Conservation (phyloP, 1,284 basidiomycete genomes). For the Lentinula novae-zelandiae region DNA sequence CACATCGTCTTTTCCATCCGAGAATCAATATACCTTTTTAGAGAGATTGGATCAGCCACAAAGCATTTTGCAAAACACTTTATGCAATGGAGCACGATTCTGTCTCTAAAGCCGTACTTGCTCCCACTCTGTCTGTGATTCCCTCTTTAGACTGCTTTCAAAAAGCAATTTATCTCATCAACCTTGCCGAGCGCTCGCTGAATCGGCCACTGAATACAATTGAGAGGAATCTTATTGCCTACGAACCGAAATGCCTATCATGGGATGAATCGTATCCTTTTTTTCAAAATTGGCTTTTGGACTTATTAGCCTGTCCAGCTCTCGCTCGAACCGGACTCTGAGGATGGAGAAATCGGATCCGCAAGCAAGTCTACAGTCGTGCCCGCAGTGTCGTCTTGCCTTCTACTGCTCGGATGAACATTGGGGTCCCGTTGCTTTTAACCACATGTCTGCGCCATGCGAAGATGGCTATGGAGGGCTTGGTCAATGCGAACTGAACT, state of each 20-base stretch:
- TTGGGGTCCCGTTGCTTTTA: slow-evolving; percentile 24
- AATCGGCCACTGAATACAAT: background rate
- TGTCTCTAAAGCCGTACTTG: slow-evolving; percentile 7
- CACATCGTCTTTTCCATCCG: background rate
- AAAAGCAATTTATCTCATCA: slow-evolving; percentile 7
- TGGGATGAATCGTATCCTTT: too few relatives aligned
- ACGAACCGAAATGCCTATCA: too few relatives aligned
- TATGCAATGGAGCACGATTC: slow-evolving; percentile 19
- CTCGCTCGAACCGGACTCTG: too few relatives aligned
- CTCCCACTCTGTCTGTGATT: slow-evolving; percentile 13
- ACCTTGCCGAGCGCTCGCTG: background rate
- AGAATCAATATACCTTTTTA: slow-evolving; percentile 3
- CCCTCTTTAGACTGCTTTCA: slow-evolving; percentile 12
- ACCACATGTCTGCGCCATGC: slow-evolving; percentile 13
- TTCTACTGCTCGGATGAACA: slow-evolving; percentile 31
- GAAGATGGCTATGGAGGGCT: slow-evolving; percentile 17
- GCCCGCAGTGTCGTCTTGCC: slow-evolving; percentile 22
- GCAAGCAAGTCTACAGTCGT: too few relatives aligned
- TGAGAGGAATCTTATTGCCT: background rate
- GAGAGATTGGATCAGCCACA: slow-evolving; percentile 25
- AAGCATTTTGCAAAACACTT: slow-evolving; percentile 25
- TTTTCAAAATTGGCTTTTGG: too few relatives aligned
- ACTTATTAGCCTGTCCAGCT: too few relatives aligned
- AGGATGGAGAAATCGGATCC: too few relatives aligned
- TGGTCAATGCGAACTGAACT: slow-evolving; percentile 1